Percentiles rank a stretch among this genome's conserved stretches.
Conservation (phyloP, 805 yeast species). For the Teunomyces aglyptinius region DNA sequence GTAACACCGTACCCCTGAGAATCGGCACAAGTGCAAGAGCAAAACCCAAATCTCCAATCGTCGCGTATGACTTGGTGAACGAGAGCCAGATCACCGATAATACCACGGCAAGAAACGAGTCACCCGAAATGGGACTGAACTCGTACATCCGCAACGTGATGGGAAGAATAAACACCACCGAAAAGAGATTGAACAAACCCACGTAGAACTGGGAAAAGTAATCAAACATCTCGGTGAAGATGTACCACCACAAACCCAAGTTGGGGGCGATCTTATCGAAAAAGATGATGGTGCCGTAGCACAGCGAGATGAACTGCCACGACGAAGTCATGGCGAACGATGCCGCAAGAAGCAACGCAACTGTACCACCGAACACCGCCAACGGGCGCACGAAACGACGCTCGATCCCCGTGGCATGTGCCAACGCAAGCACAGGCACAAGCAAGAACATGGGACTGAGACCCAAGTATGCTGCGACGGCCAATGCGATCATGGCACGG, state of each 20-base stretch:
- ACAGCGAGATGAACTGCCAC: constrained; percentile 24
- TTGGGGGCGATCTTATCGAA: constrained; percentile 82
- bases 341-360: constrained; percentile 21
- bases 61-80: constrained; percentile 82
- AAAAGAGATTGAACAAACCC: constrained; percentile 77
- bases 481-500: constrained; percentile 51
- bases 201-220: constrained; percentile 81
- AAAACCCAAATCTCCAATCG: constrained; percentile 68
- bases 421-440: constrained; percentile 52
- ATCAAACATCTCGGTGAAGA: constrained; percentile 92
- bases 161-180: constrained; percentile 67
- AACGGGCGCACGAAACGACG: background rate
- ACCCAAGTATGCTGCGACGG: constrained; percentile 63
- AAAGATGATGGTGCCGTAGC: constrained; percentile 55
- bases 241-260: constrained; percentile 98
- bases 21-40: constrained; percentile 38
- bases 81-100: constrained; percentile 45
- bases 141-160: constrained; percentile 62
- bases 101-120: constrained; percentile 57
- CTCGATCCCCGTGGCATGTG: constrained; percentile 15
- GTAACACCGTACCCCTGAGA: constrained; percentile 47
- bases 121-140: constrained; percentile 25
- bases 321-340: constrained; percentile 28
- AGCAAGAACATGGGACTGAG: constrained; percentile 60
- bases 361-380: constrained; percentile 15